Percentiles rank a stretch among this genome's conserved stretches.
Evolutionary conservation across 2,329 filamentous ascomycete genomes (phyloP).

Genomic region (Microcyclosporella mali): DNA sequence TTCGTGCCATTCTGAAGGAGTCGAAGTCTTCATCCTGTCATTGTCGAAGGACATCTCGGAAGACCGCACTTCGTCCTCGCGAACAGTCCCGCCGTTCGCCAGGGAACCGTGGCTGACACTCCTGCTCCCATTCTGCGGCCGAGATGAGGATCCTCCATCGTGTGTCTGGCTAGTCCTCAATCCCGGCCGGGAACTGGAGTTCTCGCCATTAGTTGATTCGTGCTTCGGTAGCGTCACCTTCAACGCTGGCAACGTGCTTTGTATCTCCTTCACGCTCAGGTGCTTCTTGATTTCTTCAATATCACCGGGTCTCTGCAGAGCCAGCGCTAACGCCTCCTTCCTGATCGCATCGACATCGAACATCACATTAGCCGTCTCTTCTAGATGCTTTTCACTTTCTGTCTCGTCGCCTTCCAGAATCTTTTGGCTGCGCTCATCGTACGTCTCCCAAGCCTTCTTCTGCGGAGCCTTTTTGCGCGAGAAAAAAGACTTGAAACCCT

Average conservation of each 20-base stretch:
- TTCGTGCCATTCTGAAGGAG: conserved; percentile 1
- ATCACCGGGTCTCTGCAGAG: conserved; percentile 59
- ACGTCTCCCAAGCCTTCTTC: conserved; percentile 90
- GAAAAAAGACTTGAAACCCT: conserved; percentile 67
- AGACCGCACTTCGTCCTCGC: conserved; percentile 30
- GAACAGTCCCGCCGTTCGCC: conserved; percentile 10
- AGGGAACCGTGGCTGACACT: conserved; percentile 5
- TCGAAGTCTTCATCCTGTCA: conserved; percentile 16
- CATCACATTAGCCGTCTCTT: conserved; percentile 53
- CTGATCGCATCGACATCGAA: conserved; percentile 96
- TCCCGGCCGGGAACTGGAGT: conserved; percentile 8
- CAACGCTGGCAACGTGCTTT: conserved; percentile 85
- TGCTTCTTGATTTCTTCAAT: conserved; percentile 74
- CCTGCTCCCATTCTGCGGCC: background rate
- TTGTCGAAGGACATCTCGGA: conserved; percentile 39
- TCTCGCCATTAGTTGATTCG: conserved; percentile 3
- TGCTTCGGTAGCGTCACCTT: conserved; percentile 49
- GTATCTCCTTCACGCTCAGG: conserved; percentile 53
- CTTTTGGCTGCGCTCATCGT: conserved; percentile 60
- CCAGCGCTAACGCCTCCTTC: conserved; percentile 61
- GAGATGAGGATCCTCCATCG: conserved; percentile 4
- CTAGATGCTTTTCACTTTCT: conserved; percentile 33
- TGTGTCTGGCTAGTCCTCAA: conserved; percentile 8
- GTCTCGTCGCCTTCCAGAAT: conserved; percentile 37
- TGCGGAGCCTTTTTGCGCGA: conserved; percentile 69